These are phyloP conservation scores for Euphorbia lathyris DNA, from an alignment of 345 rosid genomes.

Conservation along the genomic window DNA sequence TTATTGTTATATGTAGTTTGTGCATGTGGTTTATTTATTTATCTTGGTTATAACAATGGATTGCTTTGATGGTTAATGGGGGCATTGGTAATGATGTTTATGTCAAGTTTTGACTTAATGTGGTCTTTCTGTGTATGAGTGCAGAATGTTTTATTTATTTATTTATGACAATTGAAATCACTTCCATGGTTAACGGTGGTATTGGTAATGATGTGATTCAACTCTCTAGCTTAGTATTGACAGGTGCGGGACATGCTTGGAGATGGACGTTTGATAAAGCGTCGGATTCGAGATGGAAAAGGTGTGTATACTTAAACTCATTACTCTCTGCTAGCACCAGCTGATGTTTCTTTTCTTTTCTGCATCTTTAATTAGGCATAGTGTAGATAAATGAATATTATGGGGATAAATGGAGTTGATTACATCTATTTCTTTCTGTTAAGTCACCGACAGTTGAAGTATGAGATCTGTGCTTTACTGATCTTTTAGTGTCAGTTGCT, in stretches of 20 bases:
- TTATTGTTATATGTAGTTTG: neutral
- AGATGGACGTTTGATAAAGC: conserved; percentile 93
- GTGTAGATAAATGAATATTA: neutral
- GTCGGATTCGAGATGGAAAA: conserved; percentile 83
- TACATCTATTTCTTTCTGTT: neutral
- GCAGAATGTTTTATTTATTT: neutral
- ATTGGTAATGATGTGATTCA: conserved; percentile 9
- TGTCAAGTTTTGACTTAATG: neutral
- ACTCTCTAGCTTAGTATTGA: conserved; percentile 20
- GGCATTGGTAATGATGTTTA: neutral
- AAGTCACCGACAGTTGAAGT: neutral
- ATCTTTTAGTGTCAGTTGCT: too few relatives aligned
- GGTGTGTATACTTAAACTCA: conserved; percentile 37
- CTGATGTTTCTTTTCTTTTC: conserved; percentile 1
- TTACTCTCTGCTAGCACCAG: neutral
- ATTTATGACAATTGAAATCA: conserved; percentile 1
- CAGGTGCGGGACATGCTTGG: conserved; percentile 98
- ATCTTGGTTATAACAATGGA: neutral
- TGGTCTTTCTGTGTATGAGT: neutral
- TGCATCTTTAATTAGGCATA: neutral
- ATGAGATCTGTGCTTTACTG: neutral
- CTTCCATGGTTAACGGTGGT: neutral
- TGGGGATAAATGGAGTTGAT: neutral
- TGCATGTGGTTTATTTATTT: neutral
- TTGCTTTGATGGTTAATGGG: neutral